A percentile compares a stretch with the other conserved stretches of the same genome.
These are phyloP conservation scores for Trichoderma polysporum DNA, from an alignment of 2,329 filamentous ascomycete species.

Conservation along the genomic window DNA sequence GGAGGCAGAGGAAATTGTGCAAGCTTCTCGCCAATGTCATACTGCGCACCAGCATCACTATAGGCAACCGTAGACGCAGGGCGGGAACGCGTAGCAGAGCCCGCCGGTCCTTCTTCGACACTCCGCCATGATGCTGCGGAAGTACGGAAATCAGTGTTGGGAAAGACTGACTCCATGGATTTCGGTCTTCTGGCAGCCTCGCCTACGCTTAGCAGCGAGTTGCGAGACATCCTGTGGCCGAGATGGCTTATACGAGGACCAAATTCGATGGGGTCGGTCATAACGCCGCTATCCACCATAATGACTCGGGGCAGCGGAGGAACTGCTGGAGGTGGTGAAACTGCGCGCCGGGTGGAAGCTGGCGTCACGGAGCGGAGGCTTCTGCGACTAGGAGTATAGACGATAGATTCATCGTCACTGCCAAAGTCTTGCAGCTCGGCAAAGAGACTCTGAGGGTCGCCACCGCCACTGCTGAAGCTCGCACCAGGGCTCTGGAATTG, in stretches of 20 bases:
- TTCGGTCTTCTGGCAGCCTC: constrained; percentile 36
- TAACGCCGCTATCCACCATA: constrained; percentile 61
- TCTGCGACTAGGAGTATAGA: constrained; percentile 55
- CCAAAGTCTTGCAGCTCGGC: constrained; percentile 84
- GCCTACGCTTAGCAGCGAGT: constrained; percentile 30
- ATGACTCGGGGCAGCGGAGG: constrained; percentile 51
- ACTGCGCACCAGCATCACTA: constrained; percentile 54
- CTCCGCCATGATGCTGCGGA: constrained; percentile 29
- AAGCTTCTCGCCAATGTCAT: constrained; percentile 53
- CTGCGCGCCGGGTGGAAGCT: constrained; percentile 44
- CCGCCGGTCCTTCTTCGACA: constrained; percentile 23
- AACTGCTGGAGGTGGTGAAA: constrained; percentile 48
- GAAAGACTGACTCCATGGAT: constrained; percentile 45
- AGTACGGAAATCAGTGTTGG: constrained; percentile 27
- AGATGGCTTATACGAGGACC: constrained; percentile 21
- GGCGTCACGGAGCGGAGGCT: constrained; percentile 50
- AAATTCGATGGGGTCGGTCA: constrained; percentile 58
- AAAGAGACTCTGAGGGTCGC: constrained; percentile 73
- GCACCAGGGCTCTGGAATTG: constrained; percentile 56
- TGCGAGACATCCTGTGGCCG: constrained; percentile 19
- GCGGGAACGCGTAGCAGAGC: constrained; percentile 33
- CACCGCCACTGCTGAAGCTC: constrained; percentile 54
- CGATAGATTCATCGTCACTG: constrained; percentile 65
- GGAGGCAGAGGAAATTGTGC: constrained; percentile 57
- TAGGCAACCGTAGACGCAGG: constrained; percentile 51